Percentiles rank a stretch among this genome's conserved stretches.
Evolutionary conservation across 1,139 yeast species (phyloP).

Genomic region (Casaregolazyma suthepensis): DNA sequence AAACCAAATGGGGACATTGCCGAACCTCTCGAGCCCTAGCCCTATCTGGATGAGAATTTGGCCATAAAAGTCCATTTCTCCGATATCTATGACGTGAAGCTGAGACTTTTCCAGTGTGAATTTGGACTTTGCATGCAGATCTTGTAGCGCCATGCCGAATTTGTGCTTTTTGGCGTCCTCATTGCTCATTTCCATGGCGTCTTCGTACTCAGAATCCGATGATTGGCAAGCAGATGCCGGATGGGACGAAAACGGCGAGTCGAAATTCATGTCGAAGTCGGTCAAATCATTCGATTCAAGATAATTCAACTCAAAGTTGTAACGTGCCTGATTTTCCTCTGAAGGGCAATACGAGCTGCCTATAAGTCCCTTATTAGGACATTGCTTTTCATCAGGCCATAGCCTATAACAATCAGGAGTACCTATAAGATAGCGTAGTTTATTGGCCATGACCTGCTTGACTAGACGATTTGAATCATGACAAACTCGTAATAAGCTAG

Average conservation of each 20-base stretch:
- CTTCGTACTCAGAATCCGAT: conserved; percentile 10
- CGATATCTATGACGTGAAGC: conserved; percentile 12
- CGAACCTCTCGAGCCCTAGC: conserved; percentile 7
- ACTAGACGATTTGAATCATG: conserved; percentile 15
- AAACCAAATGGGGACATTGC: conserved; percentile 12
- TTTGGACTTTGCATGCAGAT: conserved; percentile 16
- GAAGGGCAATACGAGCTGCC: conserved; percentile 5
- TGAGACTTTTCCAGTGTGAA: conserved; percentile 9
- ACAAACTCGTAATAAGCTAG: conserved; percentile 13
- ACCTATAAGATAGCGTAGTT: conserved; percentile 12
- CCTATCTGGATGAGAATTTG: conserved; percentile 17
- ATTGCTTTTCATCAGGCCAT: neutral
- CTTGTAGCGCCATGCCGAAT: neutral
- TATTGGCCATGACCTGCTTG: conserved; percentile 15
- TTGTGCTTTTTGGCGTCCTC: neutral
- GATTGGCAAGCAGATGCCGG: conserved; percentile 13
- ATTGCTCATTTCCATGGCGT: conserved; percentile 5
- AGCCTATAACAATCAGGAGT: conserved; percentile 6
- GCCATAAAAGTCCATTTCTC: conserved; percentile 19
- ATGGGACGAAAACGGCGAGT: conserved; percentile 11
- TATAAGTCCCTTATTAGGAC: neutral
- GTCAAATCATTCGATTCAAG: conserved; percentile 15
- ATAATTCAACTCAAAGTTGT: conserved; percentile 11
- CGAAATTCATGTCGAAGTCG: conserved; percentile 14
- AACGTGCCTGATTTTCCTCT: neutral